Conservation (phyloP, 805 yeast species). For the Komagataella ulmi region DNA sequence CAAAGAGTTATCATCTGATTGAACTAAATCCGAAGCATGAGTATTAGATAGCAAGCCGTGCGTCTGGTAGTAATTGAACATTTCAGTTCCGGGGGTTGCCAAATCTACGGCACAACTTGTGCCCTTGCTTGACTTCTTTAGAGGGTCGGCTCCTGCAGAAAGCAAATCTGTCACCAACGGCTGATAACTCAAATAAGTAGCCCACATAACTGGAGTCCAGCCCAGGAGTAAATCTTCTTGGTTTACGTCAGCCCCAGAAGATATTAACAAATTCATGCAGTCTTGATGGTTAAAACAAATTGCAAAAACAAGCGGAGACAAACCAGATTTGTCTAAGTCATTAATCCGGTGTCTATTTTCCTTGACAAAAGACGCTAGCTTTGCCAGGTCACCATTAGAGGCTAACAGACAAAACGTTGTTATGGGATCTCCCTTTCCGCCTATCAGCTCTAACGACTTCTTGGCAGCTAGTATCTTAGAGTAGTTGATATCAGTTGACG, state of each 20-base stretch:
- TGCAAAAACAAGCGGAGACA: constrained; percentile 37
- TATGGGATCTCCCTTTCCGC: constrained; percentile 15
- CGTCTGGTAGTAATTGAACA: constrained; percentile 42
- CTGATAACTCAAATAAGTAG: constrained; percentile 47
- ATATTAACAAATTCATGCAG: constrained; percentile 33
- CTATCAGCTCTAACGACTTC: constrained; percentile 16
- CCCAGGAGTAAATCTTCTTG: constrained; percentile 32
- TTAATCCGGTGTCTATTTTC: constrained; percentile 11
- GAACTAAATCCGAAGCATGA: not conserved
- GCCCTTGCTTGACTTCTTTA: constrained; percentile 20
- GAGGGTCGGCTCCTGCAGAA: constrained; percentile 52
- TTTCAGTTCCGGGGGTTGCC: constrained; percentile 39
- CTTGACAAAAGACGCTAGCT: constrained; percentile 14
- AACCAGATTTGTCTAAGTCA: constrained; percentile 23
- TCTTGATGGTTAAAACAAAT: constrained; percentile 37
- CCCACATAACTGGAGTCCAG: constrained; percentile 80
- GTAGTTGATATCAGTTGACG: constrained; percentile 14
- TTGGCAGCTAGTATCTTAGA: constrained; percentile 22
- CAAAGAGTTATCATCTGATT: not conserved
- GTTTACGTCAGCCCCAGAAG: constrained; percentile 34
- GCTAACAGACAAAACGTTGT: constrained; percentile 24
- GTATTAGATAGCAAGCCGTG: constrained; percentile 24
- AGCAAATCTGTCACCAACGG: constrained; percentile 43
- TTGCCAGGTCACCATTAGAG: constrained; percentile 20
- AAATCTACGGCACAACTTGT: constrained; percentile 42